A percentile compares a stretch with the other conserved stretches of the same genome.
phyloP scores from a whole-genome alignment of 2,329 filamentous ascomycete genomes.

The Fusarium sambucinum region DNA sequence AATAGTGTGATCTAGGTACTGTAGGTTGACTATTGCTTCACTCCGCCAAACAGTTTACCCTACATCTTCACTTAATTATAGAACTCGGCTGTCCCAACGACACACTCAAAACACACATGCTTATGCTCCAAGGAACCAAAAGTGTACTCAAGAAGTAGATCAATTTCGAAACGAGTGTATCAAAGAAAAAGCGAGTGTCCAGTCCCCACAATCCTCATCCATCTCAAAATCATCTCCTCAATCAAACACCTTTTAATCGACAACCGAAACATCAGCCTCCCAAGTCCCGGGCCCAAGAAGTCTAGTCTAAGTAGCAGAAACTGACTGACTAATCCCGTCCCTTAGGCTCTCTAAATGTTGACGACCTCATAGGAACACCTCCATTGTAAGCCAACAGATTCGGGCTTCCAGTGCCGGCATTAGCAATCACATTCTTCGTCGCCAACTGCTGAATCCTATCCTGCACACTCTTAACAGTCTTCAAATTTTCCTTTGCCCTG shows the following conservation, averaged over 20 bases:
- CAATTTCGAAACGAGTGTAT: slow-evolving; percentile 4
- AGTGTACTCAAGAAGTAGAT: background rate
- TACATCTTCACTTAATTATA: background rate
- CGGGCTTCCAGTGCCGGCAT: slow-evolving; percentile 52
- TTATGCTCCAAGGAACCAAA: background rate
- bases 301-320: background rate
- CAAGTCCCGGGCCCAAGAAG: background rate
- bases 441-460: slow-evolving; percentile 57
- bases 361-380: background rate
- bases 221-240: background rate
- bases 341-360: background rate
- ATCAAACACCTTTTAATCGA: no score
- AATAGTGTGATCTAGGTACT: no score
- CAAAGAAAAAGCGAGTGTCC: slow-evolving; percentile 20
- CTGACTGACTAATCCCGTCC: background rate
- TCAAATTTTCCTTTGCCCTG: slow-evolving; percentile 48
- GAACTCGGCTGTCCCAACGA: background rate
- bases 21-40: background rate
- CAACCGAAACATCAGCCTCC: background rate
- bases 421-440: slow-evolving; percentile 55
- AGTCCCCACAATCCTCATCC: background rate
- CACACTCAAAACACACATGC: background rate
- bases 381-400: slow-evolving; percentile 65
- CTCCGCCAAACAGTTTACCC: background rate
- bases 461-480: slow-evolving; percentile 58